Conservation (phyloP, 306 rosid genomes). For the Vicia villosa region DNA sequence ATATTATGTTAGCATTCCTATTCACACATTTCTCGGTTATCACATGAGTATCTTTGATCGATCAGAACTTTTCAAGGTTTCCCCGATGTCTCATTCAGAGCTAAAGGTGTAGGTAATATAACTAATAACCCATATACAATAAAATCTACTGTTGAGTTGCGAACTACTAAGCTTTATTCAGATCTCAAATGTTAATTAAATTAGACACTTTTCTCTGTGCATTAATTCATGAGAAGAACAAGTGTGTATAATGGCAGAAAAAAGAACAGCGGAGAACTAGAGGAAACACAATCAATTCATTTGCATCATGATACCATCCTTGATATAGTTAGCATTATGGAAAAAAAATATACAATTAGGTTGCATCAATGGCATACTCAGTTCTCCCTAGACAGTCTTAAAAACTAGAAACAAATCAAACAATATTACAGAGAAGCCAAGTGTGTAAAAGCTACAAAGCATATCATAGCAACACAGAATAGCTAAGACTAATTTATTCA, state of each 20-base stretch:
- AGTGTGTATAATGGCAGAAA: conserved; percentile 3
- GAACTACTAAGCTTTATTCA: not conserved
- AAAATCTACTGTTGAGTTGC: not conserved
- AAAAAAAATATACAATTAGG: conserved; percentile 3
- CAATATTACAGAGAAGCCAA: conserved; percentile 16
- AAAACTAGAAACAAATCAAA: conserved; percentile 22
- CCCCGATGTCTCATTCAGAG: not conserved
- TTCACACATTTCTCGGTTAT: not conserved
- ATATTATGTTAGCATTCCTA: not conserved
- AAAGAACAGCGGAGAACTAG: not conserved
- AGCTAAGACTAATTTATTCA: conserved; percentile 31
- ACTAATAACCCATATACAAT: conserved; percentile 4
- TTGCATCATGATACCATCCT: not conserved
- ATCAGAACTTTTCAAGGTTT: conserved; percentile 9
- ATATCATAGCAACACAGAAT: conserved; percentile 15
- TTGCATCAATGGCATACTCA: not conserved
- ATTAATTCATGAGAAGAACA: not conserved
- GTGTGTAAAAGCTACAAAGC: conserved; percentile 1
- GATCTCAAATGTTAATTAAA: not conserved
- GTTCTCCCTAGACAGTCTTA: conserved; percentile 18
- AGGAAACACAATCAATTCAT: not conserved
- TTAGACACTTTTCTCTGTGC: not conserved
- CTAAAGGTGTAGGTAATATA: conserved; percentile 13
- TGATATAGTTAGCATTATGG: conserved; percentile 11
- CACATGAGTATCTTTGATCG: conserved; percentile 2